These are phyloP conservation scores for Capsicum rhomboideum DNA, from an alignment of 257 asterid genomes.

Conservation along the genomic window DNA sequence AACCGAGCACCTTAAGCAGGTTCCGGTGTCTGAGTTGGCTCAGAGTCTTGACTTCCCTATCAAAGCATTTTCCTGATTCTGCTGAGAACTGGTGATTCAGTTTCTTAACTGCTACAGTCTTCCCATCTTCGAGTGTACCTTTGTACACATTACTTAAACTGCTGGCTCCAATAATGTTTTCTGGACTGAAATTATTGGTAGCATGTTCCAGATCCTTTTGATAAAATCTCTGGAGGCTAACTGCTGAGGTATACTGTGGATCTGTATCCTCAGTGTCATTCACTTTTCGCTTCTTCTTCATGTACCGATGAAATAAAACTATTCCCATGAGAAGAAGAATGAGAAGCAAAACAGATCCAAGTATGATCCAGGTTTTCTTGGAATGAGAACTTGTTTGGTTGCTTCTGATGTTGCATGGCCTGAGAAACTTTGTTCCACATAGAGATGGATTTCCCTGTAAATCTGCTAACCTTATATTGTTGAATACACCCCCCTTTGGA, in stretches of 20 bases:
- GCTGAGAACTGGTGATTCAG: constrained; percentile 49
- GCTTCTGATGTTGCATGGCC: constrained; percentile 17
- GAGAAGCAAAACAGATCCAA: constrained; percentile 26
- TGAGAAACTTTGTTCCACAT: constrained; percentile 35
- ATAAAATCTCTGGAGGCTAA: constrained; percentile 43
- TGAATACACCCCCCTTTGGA: constrained; percentile 45
- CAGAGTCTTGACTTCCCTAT: constrained; percentile 56
- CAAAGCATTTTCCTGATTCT: constrained; percentile 56
- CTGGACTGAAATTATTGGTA: constrained; percentile 45
- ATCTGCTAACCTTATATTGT: constrained; percentile 9
- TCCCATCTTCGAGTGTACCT: constrained; percentile 40
- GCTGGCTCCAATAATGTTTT: constrained; percentile 67
- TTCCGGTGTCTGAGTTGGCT: constrained; percentile 63
- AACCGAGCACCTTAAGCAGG: constrained; percentile 68
- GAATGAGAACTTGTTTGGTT: constrained; percentile 6
- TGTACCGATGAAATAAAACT: neutral
- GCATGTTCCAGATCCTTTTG: constrained; percentile 39
- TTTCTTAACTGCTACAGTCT: constrained; percentile 52
- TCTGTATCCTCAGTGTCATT: constrained; percentile 7
- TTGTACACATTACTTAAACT: constrained; percentile 64
- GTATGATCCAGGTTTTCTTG: constrained; percentile 23
- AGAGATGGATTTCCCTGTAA: constrained; percentile 55
- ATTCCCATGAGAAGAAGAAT: constrained; percentile 16
- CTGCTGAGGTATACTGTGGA: constrained; percentile 16
- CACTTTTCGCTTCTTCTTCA: constrained; percentile 9